A percentile compares a stretch with the other conserved stretches of the same genome.
phyloP scores from a whole-genome alignment of 2,329 filamentous ascomycete genomes.

The Graphilbum fragrans region DNA sequence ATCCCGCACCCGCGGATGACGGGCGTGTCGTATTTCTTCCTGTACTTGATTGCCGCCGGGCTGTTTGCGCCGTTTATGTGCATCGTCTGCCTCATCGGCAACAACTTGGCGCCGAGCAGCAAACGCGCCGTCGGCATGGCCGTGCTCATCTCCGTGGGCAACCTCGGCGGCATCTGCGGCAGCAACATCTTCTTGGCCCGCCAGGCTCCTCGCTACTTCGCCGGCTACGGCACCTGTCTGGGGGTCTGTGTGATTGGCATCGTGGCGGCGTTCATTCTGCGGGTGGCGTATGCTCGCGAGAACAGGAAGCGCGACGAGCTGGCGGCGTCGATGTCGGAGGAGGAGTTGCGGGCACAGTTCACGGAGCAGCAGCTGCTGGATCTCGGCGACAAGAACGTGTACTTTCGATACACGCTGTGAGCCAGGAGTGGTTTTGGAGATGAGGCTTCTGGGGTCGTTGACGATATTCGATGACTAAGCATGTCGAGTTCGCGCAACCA shows the following conservation, averaged over 20 bases:
- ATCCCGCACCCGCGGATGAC: conserved; percentile 13
- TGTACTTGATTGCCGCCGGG: conserved; percentile 25
- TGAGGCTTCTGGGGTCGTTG: too few species aligned
- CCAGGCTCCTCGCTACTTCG: conserved; percentile 31
- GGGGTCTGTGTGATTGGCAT: conserved; percentile 5
- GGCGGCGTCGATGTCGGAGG: not conserved
- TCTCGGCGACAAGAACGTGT: conserved; percentile 3
- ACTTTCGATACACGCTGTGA: conserved; percentile 3
- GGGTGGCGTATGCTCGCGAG: conserved; percentile 2
- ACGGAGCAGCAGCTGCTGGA: conserved; percentile 4
- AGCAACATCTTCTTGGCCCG: conserved; percentile 21
- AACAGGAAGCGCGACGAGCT: conserved; percentile 4
- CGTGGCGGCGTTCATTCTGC: conserved; percentile 7
- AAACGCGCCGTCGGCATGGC: conserved; percentile 2
- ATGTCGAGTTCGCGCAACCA: too few species aligned
- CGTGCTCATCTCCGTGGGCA: not conserved
- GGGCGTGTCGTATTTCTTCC: conserved; percentile 23
- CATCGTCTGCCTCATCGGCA: conserved; percentile 35
- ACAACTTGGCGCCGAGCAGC: conserved; percentile 1
- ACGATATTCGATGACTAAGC: too few species aligned
- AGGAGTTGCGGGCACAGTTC: not conserved
- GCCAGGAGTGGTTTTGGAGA: too few species aligned
- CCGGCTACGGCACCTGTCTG: conserved; percentile 15
- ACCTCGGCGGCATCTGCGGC: conserved; percentile 31
- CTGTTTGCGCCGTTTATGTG: conserved; percentile 37